Base-by-base conservation (phyloP, 495 filamentous ascomycete species). In the Durotheca rogersii region DNA sequence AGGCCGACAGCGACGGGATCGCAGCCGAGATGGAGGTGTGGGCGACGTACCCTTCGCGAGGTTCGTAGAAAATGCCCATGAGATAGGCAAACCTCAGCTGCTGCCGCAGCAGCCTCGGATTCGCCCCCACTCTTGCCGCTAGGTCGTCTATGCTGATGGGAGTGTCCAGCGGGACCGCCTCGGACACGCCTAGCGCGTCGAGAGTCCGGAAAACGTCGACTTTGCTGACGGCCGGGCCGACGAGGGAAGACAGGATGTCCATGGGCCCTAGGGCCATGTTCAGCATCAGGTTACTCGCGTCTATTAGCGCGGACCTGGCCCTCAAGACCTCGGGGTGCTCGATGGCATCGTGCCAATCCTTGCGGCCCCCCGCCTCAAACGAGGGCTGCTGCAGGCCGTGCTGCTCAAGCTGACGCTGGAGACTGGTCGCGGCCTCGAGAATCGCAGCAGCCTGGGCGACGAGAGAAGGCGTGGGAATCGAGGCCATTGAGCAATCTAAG, bases 21-120 rank as follows among this genome's bases (percentile, higher is more conserved):
- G 30, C 10, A 25, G 42, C 42, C 9, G 42, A 45, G 11, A 45
- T 45, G n/a, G 42, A 45, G 7, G 42, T 45, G 19, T 45, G 42
- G 1, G 42, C 42, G 7, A 45, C 42, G n/a, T 23, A 27, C 1
- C 30, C 42, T 12, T 45, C 42, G 1, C 9, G 31, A 27, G 42
- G 42, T n/a, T 45, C 42, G 11, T 36, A 14, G 32, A 45, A 45
- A 16, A 45, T 25, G 30, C 42, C 42, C 31, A 45, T 35, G 4
- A 45, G 19, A 11, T 45, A 45, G 11, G 42, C 42, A 11, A 45
- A 45, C 16, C 25, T 21, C 11, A 45, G 11, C 31, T 45, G 42
- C 18, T 45, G 17, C 11, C 12, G 18, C 19, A 45, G n/a, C 9
- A 35, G 11, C 18, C 6, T 35, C 2, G 17, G 16, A 12, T 45